Evolutionary conservation across 2,329 filamentous ascomycete species (phyloP), one percentile per base, ranked within the genome.

Genomic region (Xylariaceae sp.): DNA sequence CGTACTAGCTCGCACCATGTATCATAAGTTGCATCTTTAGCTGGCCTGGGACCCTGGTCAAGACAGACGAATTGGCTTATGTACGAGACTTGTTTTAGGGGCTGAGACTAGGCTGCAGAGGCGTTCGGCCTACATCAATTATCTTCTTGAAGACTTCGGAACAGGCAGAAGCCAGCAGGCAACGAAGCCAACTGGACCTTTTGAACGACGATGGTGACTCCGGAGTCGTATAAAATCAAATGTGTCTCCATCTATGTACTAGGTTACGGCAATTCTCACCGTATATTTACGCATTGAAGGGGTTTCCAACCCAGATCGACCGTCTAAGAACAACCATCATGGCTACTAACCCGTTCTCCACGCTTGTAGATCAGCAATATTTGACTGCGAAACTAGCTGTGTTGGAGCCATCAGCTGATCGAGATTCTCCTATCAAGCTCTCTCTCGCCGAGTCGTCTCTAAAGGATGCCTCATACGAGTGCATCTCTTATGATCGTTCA

Each of bases 401-500:
- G 18, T 42, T 65, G 14, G 53, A 61, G 32, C 61, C 61, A 3
- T 55, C 63, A 0, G 43, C 21, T 2, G 51, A 60, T 14, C 42
- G 26, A 18, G 44, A 65, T 48, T 60, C 54, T 2, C 63, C 63
- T 6, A 61, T 65, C 21, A 43, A 57, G n/a, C 43, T 68, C 1
- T 60, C 20, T 6, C 53, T 66, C 23, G 60, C 53, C 7, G 51
- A 66, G 18, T 58, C 54, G 4, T 18, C 21, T 7, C 44, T 63
- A 9, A 49, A 57, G 32, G 59, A 62, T 2, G 63, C 63, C 1
- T 58, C 60, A 12, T 67, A 67, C 37, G 66, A 68, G 46, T 63
- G 56, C 42, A 62, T 67, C 23, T 67, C 65, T 2, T 67, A 66
- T 47, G 62, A 67, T 46, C 62, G 57, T 7, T 54, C 56, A 1